Base-by-base conservation (phyloP, 495 filamentous ascomycete species). In the Penicillium waksmanii region DNA sequence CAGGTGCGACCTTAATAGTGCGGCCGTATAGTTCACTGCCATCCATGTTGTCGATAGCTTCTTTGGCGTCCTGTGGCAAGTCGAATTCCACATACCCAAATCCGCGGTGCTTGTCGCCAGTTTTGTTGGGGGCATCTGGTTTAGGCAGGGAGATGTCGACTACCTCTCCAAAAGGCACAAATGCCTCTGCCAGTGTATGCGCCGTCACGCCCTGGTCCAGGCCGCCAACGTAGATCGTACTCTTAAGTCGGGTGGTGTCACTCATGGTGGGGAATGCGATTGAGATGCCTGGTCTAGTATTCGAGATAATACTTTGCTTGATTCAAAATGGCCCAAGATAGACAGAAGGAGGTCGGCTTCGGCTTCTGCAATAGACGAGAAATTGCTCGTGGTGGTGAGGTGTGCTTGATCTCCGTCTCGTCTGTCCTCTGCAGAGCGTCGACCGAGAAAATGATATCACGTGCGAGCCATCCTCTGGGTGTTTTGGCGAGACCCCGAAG, bases 31-130 rank as follows among this genome's bases (percentile, higher is more conserved):
- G 81, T 78, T 97, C 93, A 59, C 92, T 88, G 68, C 96, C 92
- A 66, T 99, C 91, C 96, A 98, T 97, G 73, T 99, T 99, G 81
- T 98, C 92, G 69, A 99, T 96, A 38, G 95, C 95, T 73, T 97
- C 95, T 59, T 87, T 88, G 49, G 93, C 93, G 76, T 99, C 95
- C 54, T 86, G 86, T 19, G 86, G 81, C 35, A 90, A 78, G 66
- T 97, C 92, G 72, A 91, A 99, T 68, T 99, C 95, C 38, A 99
- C 91, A 67, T 98, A 98, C 61, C 93, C 96, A 74, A 97, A 99
- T 1, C 95, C 95, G 51, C 93, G 80, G 72, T 99, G 95, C 11
- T 84, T 79, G 12, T 96, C 92, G 34, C 79, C 84, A 77, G 56
- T 81, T 84, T 54, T 86, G 87, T 55, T 86, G 73, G 59, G 25